Evolutionary conservation across 768 basidiomycete genomes (phyloP).

Genomic region (Boletus subparvulus): DNA sequence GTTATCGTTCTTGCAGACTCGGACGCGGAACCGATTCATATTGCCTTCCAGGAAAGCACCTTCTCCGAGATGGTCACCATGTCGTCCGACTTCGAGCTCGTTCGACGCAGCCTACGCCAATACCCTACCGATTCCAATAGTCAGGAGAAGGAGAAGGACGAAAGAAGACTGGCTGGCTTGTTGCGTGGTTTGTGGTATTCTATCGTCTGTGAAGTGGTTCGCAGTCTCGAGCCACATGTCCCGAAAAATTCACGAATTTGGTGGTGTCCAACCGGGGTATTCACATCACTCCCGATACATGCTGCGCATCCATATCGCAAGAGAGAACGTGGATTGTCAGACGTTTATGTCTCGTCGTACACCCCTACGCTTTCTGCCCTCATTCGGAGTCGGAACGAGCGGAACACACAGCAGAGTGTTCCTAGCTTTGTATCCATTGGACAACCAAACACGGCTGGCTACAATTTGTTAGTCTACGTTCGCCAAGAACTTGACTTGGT

Average conservation of each 20-base stretch:
- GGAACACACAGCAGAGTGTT: neutral
- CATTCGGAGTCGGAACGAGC: constrained; percentile 16
- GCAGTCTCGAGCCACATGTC: constrained; percentile 11
- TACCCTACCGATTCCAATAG: neutral
- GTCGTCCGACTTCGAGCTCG: constrained; percentile 1
- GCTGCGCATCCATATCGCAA: constrained; percentile 23
- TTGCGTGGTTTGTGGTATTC: constrained; percentile 24
- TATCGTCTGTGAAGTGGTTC: constrained; percentile 20
- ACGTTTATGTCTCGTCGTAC: constrained; percentile 32
- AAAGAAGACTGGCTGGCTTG: constrained; percentile 1
- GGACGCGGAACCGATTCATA: constrained; percentile 6
- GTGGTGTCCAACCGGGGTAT: constrained; percentile 31
- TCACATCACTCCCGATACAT: constrained; percentile 31
- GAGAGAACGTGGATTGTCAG: constrained; percentile 17
- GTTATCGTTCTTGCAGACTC: constrained; percentile 13
- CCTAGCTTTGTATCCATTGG: constrained; percentile 19
- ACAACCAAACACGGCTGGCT: constrained; percentile 14
- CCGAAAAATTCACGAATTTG: constrained; percentile 22
- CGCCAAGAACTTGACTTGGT: constrained; percentile 16
- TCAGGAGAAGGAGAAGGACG: neutral
- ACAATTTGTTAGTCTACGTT: neutral
- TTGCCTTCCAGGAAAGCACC: constrained; percentile 10
- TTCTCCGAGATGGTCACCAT: constrained; percentile 1
- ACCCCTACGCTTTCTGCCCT: constrained; percentile 31
- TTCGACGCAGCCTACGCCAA: neutral